Conservation (phyloP, 2,329 filamentous ascomycete genomes). For the Pseudogymnoascus sp. region DNA sequence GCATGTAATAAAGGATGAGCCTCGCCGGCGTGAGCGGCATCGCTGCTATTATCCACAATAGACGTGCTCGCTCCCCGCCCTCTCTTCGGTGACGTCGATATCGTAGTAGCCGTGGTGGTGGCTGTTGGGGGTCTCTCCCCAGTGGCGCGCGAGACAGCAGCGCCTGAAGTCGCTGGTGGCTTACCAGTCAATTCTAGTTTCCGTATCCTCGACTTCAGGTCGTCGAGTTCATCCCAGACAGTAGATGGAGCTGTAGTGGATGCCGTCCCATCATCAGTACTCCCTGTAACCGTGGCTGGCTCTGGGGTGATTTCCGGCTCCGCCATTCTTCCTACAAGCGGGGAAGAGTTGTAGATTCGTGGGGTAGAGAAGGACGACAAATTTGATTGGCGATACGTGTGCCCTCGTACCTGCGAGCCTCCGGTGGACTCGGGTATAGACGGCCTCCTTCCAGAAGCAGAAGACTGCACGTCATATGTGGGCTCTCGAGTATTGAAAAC, state of each 20-base stretch:
- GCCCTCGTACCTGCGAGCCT: slow-evolving; percentile 13
- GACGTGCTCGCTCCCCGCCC: slow-evolving; percentile 41
- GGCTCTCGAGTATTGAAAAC: background rate
- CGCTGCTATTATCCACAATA: slow-evolving; percentile 36
- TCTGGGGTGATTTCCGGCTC: slow-evolving; percentile 33
- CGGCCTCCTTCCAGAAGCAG: background rate
- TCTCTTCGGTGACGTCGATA: slow-evolving; percentile 82
- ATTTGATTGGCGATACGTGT: slow-evolving; percentile 27
- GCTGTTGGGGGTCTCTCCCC: slow-evolving; percentile 83
- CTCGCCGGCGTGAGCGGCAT: slow-evolving; percentile 39
- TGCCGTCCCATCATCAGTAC: slow-evolving; percentile 68
- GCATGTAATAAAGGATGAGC: slow-evolving; percentile 71
- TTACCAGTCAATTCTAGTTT: slow-evolving; percentile 86
- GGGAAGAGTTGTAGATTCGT: slow-evolving; percentile 44
- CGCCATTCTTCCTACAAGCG: slow-evolving; percentile 43
- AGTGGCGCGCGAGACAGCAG: slow-evolving; percentile 52
- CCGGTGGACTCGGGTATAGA: background rate
- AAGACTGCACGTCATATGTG: background rate
- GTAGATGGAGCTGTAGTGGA: slow-evolving; percentile 87
- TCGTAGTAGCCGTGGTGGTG: slow-evolving; percentile 80
- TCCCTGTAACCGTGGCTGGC: slow-evolving; percentile 43
- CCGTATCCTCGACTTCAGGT: slow-evolving; percentile 86
- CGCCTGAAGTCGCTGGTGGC: slow-evolving; percentile 71
- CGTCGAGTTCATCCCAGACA: slow-evolving; percentile 95
- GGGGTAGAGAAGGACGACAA: slow-evolving; percentile 24